Evolutionary conservation across 345 rosid genomes (phyloP).

Genomic region (Pelargonium nanum): DNA sequence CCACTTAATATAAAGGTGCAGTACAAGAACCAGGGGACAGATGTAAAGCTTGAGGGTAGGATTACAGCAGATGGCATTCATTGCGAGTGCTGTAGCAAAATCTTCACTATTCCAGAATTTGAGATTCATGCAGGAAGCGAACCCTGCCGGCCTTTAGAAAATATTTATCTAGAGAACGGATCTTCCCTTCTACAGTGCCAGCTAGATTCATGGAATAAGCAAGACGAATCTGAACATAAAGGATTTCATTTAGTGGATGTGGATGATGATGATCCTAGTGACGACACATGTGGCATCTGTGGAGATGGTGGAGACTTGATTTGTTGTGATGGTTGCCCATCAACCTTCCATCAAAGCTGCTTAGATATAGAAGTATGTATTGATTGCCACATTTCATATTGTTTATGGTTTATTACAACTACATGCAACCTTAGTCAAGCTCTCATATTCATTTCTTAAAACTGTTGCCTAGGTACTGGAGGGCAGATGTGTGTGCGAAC

Average conservation of each 20-base stretch:
- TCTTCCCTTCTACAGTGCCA: constrained; percentile 58
- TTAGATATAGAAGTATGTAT: constrained; percentile 57
- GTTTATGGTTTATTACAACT: background rate
- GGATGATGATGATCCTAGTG: constrained; percentile 69
- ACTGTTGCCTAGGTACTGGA: too few species aligned
- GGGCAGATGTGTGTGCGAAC: too few species aligned
- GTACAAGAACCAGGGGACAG: constrained; percentile 32
- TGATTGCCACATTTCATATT: background rate
- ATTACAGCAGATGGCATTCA: constrained; percentile 54
- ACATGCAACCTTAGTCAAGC: background rate
- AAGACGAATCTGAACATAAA: constrained; percentile 35
- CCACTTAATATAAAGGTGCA: constrained; percentile 49
- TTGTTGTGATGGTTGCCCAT: constrained; percentile 94
- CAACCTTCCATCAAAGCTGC: constrained; percentile 91
- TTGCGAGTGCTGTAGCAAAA: constrained; percentile 65
- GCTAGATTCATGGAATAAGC: constrained; percentile 63
- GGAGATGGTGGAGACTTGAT: constrained; percentile 94
- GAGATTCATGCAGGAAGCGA: constrained; percentile 61
- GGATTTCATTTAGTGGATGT: constrained; percentile 61
- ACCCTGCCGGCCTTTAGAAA: constrained; percentile 36
- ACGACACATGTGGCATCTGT: constrained; percentile 92
- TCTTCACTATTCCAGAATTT: constrained; percentile 39
- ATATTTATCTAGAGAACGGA: constrained; percentile 59
- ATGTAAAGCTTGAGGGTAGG: constrained; percentile 32
- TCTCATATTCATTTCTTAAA: background rate